phyloP scores from a whole-genome alignment of 306 rosid genomes.

The Castanospermum australe region DNA sequence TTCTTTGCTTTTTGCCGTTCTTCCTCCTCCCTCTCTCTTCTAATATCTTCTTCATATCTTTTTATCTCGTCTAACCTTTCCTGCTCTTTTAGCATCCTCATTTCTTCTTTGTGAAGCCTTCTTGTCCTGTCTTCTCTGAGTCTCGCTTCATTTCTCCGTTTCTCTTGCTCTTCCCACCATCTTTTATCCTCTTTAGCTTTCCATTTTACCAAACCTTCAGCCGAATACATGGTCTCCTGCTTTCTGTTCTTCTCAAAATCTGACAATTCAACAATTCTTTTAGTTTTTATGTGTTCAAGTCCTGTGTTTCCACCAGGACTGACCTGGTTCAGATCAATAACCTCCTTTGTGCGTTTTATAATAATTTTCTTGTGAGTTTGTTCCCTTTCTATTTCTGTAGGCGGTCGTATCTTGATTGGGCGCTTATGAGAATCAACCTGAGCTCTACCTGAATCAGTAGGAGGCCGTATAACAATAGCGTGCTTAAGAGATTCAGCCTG shows the following conservation, averaged over 20 bases:
- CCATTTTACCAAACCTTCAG: constrained; percentile 48
- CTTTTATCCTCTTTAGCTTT: constrained; percentile 65
- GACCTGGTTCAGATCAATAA: constrained; percentile 61
- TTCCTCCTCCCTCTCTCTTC: constrained; percentile 92
- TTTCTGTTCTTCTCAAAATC: constrained; percentile 62
- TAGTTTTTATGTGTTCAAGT: constrained; percentile 74
- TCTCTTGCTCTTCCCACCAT: constrained; percentile 80
- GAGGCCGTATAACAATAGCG: constrained; percentile 67
- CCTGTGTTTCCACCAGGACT: constrained; percentile 64
- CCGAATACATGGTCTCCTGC: constrained; percentile 48
- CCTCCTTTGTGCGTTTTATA: constrained; percentile 77
- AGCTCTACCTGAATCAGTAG: constrained; percentile 56
- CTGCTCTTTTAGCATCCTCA: constrained; percentile 64
- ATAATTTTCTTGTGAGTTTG: constrained; percentile 73
- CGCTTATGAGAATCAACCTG: constrained; percentile 50
- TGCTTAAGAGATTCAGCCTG: constrained; percentile 64
- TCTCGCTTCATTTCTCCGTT: constrained; percentile 59
- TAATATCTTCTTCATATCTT: constrained; percentile 71
- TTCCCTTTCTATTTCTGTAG: constrained; percentile 61
- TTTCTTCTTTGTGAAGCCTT: constrained; percentile 65
- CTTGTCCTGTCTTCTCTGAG: constrained; percentile 60
- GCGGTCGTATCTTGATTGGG: constrained; percentile 44
- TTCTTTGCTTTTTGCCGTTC: constrained; percentile 81
- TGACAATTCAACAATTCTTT: constrained; percentile 82
- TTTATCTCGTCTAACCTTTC: constrained; percentile 64